phyloP scores from a whole-genome alignment of 2,329 filamentous ascomycete genomes.

The Penicillium hesseltinei region DNA sequence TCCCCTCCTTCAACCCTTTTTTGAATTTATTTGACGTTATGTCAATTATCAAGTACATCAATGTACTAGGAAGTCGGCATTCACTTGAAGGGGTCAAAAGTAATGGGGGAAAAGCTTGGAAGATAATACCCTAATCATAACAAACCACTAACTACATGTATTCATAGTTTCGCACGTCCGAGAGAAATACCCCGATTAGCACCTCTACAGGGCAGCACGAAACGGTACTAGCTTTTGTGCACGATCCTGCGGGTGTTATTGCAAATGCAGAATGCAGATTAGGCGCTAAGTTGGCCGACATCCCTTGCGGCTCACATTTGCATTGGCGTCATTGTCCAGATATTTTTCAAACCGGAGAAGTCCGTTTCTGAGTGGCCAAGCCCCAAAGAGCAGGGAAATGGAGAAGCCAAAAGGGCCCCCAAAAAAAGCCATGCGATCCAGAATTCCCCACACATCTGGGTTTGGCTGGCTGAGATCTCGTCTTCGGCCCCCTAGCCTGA shows the following conservation, averaged over 20 bases:
- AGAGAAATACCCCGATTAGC: constrained; percentile 7
- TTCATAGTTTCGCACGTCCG: not conserved
- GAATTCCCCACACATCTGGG: constrained; percentile 25
- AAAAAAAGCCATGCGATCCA: constrained; percentile 19
- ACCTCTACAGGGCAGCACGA: not conserved
- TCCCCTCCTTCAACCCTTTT: constrained; percentile 1
- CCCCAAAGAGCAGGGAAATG: constrained; percentile 9
- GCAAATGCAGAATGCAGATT: constrained; percentile 9
- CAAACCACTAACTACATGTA: not conserved
- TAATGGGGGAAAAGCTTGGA: not conserved
- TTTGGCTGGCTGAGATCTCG: constrained; percentile 25
- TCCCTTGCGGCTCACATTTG: constrained; percentile 29
- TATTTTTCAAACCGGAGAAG: constrained; percentile 19
- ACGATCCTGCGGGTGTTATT: constrained; percentile 15
- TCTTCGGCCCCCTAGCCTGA: constrained; percentile 17
- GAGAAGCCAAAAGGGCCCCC: not conserved
- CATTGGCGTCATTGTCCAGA: constrained; percentile 15
- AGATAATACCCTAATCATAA: not conserved
- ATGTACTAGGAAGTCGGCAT: not conserved
- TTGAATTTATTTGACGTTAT: not conserved
- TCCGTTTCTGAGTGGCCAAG: constrained; percentile 13
- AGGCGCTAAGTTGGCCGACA: constrained; percentile 9
- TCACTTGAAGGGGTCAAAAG: not conserved
- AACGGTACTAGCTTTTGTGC: constrained; percentile 6
- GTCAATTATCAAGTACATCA: not conserved